These are phyloP conservation scores for Fomes fomentarius DNA, from an alignment of 1,284 basidiomycete species.

Conservation along the genomic window DNA sequence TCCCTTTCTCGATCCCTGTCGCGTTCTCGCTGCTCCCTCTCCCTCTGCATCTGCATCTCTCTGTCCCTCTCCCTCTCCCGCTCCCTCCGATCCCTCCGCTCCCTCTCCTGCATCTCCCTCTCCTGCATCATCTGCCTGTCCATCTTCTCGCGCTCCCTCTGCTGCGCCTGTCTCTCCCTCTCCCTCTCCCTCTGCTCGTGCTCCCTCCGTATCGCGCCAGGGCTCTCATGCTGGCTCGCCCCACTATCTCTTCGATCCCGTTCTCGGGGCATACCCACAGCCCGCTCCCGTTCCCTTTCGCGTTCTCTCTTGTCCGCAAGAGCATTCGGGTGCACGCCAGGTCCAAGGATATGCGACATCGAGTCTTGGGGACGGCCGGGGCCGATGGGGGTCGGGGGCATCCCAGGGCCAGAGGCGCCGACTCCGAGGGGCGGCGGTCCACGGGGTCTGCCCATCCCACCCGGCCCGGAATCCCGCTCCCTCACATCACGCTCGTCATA, in stretches of 20 bases:
- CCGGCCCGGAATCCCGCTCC: slow-evolving; percentile 24
- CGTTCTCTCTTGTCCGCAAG: slow-evolving; percentile 26
- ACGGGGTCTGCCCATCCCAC: slow-evolving; percentile 18
- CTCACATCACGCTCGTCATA: slow-evolving; percentile 24
- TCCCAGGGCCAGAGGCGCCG: slow-evolving; percentile 18
- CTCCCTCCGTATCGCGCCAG: slow-evolving; percentile 12
- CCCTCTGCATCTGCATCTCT: too few relatives aligned
- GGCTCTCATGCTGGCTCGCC: slow-evolving; percentile 16
- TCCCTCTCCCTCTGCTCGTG: slow-evolving; percentile 24
- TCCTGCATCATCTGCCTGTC: slow-evolving; percentile 8
- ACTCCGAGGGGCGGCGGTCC: slow-evolving; percentile 12
- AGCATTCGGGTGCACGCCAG: slow-evolving; percentile 18
- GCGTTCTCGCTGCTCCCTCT: slow-evolving; percentile 12
- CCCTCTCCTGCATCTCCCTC: background rate
- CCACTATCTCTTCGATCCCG: slow-evolving; percentile 15
- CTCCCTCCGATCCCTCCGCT: slow-evolving; percentile 1
- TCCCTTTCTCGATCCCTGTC: background rate
- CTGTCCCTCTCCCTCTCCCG: slow-evolving; percentile 17
- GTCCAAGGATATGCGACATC: slow-evolving; percentile 23
- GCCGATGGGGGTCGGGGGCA: slow-evolving; percentile 16
- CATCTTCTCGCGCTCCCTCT: slow-evolving; percentile 11
- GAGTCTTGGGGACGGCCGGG: slow-evolving; percentile 15
- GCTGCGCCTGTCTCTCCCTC: slow-evolving; percentile 21
- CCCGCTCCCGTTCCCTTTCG: slow-evolving; percentile 12
- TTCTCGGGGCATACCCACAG: slow-evolving; percentile 18